Conservation (phyloP, 208 protist species). For the Ichthyophonus hoferi region DNA sequence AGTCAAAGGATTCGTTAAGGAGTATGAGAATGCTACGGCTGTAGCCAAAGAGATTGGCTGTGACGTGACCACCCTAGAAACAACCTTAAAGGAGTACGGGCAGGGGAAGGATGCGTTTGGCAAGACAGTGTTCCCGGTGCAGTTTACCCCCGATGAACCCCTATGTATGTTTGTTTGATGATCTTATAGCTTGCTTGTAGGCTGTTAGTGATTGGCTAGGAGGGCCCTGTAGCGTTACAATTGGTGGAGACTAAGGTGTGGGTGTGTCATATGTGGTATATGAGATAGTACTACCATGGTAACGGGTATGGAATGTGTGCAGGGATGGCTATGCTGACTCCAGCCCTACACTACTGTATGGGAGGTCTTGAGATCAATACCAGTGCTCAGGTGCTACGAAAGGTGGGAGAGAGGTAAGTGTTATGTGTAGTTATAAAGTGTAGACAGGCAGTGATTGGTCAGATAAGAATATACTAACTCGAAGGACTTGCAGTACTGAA, state of each 20-base stretch:
- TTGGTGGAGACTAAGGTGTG: no score
- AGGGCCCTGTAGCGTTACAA: no score
- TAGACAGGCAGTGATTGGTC: no score
- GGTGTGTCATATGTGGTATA: not conserved
- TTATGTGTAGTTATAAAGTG: no score
- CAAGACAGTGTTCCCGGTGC: conserved; percentile 62
- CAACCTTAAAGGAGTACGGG: conserved; percentile 6
- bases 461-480: no score
- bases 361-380: conserved; percentile 78
- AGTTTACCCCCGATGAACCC: conserved; percentile 19
- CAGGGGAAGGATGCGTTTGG: conserved; percentile 64
- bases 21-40: conserved; percentile 20
- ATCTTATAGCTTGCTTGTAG: not conserved
- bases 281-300: not conserved
- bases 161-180: conserved; percentile 42
- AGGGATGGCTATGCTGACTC: conserved; percentile 73
- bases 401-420: not conserved
- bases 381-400: conserved; percentile 65
- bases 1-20: conserved; percentile 16
- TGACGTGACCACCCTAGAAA: not conserved
- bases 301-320: not conserved
- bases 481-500: not conserved
- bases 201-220: not conserved
- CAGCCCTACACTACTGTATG: conserved; percentile 93
- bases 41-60: conserved; percentile 36